Conservation (phyloP, 768 basidiomycete species). For the Obba rivulosa region DNA sequence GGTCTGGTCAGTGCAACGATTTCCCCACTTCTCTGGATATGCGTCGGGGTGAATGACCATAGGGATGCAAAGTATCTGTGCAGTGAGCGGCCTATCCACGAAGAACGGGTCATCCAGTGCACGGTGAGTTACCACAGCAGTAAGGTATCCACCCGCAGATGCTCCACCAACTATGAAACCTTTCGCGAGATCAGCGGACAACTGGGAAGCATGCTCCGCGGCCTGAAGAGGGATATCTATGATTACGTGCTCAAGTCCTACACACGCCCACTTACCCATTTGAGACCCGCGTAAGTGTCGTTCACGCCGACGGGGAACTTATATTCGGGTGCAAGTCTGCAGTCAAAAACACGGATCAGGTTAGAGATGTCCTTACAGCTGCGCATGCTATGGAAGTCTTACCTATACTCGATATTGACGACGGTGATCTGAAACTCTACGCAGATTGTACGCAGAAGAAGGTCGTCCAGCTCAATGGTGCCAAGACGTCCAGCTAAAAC, state of each 20-base stretch:
- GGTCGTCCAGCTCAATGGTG: slow-evolving; percentile 13
- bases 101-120: slow-evolving; percentile 20
- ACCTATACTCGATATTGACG: slow-evolving; percentile 16
- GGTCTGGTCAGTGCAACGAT: too few relatives aligned
- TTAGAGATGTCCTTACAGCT: not conserved
- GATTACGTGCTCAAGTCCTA: too few relatives aligned
- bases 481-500: not conserved
- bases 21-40: slow-evolving; percentile 12
- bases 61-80: slow-evolving; percentile 21
- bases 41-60: slow-evolving; percentile 5
- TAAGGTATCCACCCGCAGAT: slow-evolving; percentile 17
- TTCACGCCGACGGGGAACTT: slow-evolving; percentile 17
- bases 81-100: slow-evolving; percentile 12
- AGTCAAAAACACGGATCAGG: not conserved
- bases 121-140: slow-evolving; percentile 15
- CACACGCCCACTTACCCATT: slow-evolving; percentile 18
- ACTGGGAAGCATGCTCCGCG: not conserved
- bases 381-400: too few relatives aligned
- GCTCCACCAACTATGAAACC: slow-evolving; percentile 21
- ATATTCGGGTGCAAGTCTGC: slow-evolving; percentile 22
- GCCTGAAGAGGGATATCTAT: not conserved
- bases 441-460: slow-evolving; percentile 10
- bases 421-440: slow-evolving; percentile 14
- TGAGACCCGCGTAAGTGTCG: slow-evolving; percentile 18
- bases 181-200: slow-evolving; percentile 8